Evolutionary conservation across 306 rosid genomes (phyloP), one percentile per base, ranked within the genome.

Genomic region (Quercus wislizeni): DNA sequence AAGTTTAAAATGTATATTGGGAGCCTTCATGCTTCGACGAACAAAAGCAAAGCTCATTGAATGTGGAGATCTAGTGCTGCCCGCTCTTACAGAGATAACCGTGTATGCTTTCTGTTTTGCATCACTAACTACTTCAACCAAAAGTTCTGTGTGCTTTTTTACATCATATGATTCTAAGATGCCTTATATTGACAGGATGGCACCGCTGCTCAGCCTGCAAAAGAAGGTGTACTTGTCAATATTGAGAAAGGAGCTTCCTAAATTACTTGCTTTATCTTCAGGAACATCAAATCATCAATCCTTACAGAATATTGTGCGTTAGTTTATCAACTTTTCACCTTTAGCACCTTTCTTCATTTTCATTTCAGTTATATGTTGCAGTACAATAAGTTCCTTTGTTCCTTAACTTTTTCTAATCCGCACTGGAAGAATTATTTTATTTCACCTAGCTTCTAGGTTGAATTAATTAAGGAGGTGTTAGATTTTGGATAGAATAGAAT

Each of bases 21-120:
- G 89, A 76, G 93, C 92, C 62, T 90, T 94, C 77, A 91, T 94
- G 93, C 88, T 94, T 69, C 90, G 99, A 23, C 93, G 99, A 56
- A 94, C 99, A 68, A 94, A 94, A 83, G 81, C 90, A 73, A 88
- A 82, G 87, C 99, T 94, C 62, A 83, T 91, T 55, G 92, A 91
- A 76, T 56, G 80, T 80, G 99, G 99, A 78, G 85, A 79, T 91
- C 85, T 94, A 57, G 87, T 86, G 80, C 84, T 94, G 69, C 99
- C 99, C 38, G 87, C 94, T 61, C 95, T 92, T 70, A 92, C 97
- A 74, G 95, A 91, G 89, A 85, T 87, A 84, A 90, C 95, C 10
- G 87, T 91, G 99, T 94, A 90, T 23, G 91, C 52, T 76, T 54
- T 80, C 62, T 71, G 30, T 75, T 81, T 69, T 64, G 59, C 35